Evolutionary conservation across 2,329 filamentous ascomycete genomes (phyloP), one percentile per base, ranked within the genome.

Genomic region (Chaetomiaceae sp.): DNA sequence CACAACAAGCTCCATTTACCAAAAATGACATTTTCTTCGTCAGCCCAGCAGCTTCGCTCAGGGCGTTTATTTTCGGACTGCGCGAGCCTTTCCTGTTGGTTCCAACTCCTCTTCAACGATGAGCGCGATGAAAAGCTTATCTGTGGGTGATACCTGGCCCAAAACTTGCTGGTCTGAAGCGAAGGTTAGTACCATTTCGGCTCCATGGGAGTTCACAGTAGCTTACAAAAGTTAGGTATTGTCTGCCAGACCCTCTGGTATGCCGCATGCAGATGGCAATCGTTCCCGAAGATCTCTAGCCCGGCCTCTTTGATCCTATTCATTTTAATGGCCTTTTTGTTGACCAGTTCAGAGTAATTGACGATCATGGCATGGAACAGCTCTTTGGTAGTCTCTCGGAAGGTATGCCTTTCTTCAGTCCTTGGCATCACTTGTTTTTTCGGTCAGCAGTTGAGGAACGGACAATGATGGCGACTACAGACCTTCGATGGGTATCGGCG

Each of bases 141-240:
- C 58, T 10, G 34, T 46, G 11, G 56, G 52, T 9, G 53, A 51
- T n/a, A 48, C 40, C 48, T 55, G 49, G 9, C 32, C 14, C 30
- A 33, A 36, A 9, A 57, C 47, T 25, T 55, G 51, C 2, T 44
- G 11, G 34, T 55, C 58, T 60, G 4, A 5, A 20, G 10, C n/a
- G 14, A 30, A 34, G 42, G 48, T 56, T 21, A 58, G 54, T 38
- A 18, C 18, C 8, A 10, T 43, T 13, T 18, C 23, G 5, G 21
- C 5, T 2, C 16, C n/a, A 14, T 18, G n/a, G 5, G 11, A 23
- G n/a, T 14, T 38, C 3, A 3, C 3, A 20, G n/a, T 16, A 18
- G 48, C 58, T 62, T 53, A 62, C 60, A 60, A 37, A 62, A 62
- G 4, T 49, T 36, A 33, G 51, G 50, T 11, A 54, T 47, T 10